Evolutionary conservation across 1,284 basidiomycete genomes (phyloP).

Genomic region (Puccinia coronata): DNA sequence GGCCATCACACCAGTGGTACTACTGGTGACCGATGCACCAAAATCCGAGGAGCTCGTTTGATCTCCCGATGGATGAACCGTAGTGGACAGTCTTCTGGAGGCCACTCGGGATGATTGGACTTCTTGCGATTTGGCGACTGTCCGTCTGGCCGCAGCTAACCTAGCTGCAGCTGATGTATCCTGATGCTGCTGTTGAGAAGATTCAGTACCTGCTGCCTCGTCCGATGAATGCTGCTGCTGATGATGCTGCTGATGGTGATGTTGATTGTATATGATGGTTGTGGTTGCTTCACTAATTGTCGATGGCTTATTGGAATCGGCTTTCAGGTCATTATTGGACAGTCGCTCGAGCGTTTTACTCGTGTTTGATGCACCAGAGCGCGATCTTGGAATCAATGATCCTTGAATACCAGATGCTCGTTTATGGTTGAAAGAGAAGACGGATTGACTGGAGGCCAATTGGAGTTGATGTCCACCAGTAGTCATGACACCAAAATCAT

Average conservation of each 20-base stretch:
- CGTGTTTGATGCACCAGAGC: slow-evolving; percentile 31
- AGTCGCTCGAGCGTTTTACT: slow-evolving; percentile 11
- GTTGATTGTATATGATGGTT: neutral
- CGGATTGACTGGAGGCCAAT: neutral
- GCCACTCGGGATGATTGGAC: slow-evolving; percentile 25
- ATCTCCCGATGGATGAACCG: slow-evolving; percentile 1
- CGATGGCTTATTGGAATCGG: slow-evolving; percentile 23
- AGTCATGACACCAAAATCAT: slow-evolving; percentile 19
- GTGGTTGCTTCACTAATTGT: neutral
- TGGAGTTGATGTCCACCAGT: slow-evolving; percentile 24
- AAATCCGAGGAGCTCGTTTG: slow-evolving; percentile 26
- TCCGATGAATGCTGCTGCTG: neutral
- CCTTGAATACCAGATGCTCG: neutral
- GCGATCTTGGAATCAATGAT: slow-evolving; percentile 38
- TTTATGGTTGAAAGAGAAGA: slow-evolving; percentile 26
- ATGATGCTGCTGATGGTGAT: neutral
- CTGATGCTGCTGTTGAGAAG: neutral
- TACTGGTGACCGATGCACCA: neutral
- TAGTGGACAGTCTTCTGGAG: slow-evolving; percentile 43
- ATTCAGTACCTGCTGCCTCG: neutral
- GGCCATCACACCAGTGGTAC: no score
- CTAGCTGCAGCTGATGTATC: slow-evolving; percentile 41
- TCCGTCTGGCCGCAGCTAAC: slow-evolving; percentile 44
- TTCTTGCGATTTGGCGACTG: slow-evolving; percentile 47
- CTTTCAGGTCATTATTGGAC: slow-evolving; percentile 39